A percentile compares a stretch with the other conserved stretches of the same genome.
These are phyloP conservation scores for Asparagopsis taxiformis DNA, from an alignment of 31 red algal genomes.

Conservation along the genomic window DNA sequence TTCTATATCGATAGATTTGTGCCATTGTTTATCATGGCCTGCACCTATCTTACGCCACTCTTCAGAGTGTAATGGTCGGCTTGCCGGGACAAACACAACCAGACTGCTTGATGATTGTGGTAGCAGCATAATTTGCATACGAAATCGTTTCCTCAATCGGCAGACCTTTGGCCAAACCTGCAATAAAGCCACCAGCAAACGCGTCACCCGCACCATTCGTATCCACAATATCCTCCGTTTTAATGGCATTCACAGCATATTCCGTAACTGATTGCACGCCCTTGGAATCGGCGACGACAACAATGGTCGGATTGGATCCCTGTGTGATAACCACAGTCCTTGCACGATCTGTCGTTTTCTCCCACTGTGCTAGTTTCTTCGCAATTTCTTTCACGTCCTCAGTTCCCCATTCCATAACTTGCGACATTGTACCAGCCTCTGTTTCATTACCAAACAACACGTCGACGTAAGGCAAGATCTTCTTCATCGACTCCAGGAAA, in stretches of 20 bases:
- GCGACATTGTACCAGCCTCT: conserved; percentile 75
- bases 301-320: conserved; percentile 76
- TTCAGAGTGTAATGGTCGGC: neutral
- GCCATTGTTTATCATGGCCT: neutral
- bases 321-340: conserved; percentile 96
- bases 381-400: conserved; percentile 73
- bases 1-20: too few species aligned
- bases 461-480: conserved; percentile 81
- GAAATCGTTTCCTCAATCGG: conserved; percentile 66
- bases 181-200: conserved; percentile 88
- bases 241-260: conserved; percentile 72
- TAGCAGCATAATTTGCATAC: conserved; percentile 87
- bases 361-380: conserved; percentile 61
- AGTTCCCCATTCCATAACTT: conserved; percentile 77
- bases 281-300: conserved; percentile 73
- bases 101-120: conserved; percentile 88
- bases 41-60: neutral
- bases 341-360: conserved; percentile 71
- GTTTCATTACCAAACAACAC: conserved; percentile 95
- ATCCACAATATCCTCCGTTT: conserved; percentile 71
- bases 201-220: conserved; percentile 94
- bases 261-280: conserved; percentile 70
- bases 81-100: conserved; percentile 74
- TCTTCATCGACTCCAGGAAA: conserved; percentile 82
- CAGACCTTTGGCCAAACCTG: conserved; percentile 53